Evolutionary conservation across 2,329 filamentous ascomycete species (phyloP).

Genomic region (Aspergillus aculeatus): DNA sequence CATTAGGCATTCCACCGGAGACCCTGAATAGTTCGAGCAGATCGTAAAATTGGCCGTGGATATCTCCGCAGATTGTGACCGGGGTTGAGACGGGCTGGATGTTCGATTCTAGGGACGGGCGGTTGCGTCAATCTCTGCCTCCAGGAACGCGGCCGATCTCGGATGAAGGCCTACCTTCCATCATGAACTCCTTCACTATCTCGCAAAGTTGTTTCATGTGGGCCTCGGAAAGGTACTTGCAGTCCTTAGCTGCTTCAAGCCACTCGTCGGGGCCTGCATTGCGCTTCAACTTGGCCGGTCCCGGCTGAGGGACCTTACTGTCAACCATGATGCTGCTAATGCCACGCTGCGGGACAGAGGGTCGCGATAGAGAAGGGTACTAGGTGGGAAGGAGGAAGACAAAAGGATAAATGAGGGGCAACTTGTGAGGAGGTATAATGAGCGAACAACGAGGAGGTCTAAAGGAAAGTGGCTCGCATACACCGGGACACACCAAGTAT

Average conservation of each 20-base stretch:
- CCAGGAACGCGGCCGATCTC: neutral
- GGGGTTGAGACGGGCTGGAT: conserved; percentile 97
- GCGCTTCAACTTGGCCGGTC: conserved; percentile 78
- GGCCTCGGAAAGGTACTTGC: conserved; percentile 90
- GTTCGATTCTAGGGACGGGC: conserved; percentile 72
- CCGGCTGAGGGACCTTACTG: conserved; percentile 76
- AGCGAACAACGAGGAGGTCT: neutral
- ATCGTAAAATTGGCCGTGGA: conserved; percentile 98
- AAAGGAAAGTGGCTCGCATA: neutral
- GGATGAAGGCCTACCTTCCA: conserved; percentile 69
- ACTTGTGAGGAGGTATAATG: neutral
- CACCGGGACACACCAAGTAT: neutral
- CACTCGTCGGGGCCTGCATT: conserved; percentile 91
- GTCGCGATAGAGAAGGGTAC: neutral
- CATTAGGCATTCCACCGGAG: conserved; percentile 92
- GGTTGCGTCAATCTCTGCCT: conserved; percentile 13
- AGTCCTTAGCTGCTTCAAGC: conserved; percentile 94
- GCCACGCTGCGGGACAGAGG: neutral
- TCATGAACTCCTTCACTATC: conserved; percentile 97
- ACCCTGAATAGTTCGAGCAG: conserved; percentile 95
- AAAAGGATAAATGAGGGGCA: neutral
- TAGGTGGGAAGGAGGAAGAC: neutral
- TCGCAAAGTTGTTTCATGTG: conserved; percentile 99
- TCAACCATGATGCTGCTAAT: conserved; percentile 34
- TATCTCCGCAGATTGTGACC: conserved; percentile 96